These are phyloP conservation scores for Kazachstania bromeliacearum DNA, from an alignment of 805 yeast genomes.

Conservation along the genomic window DNA sequence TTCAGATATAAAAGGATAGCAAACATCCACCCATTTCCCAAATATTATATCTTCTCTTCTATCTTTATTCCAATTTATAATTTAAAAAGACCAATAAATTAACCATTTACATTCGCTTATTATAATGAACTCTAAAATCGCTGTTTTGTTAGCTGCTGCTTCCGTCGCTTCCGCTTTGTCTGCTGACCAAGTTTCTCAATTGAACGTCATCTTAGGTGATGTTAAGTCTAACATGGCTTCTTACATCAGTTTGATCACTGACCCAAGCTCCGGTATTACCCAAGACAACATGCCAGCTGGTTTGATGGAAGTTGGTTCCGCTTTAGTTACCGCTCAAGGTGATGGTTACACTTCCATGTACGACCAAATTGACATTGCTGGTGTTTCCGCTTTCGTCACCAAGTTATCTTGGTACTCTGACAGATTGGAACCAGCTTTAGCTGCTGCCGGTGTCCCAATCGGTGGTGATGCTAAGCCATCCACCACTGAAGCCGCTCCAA, in stretches of 20 bases:
- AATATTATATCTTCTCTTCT: neutral
- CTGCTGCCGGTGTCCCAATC: conserved; percentile 6
- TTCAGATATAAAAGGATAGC: too few species aligned
- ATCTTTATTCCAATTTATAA: neutral
- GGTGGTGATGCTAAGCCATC: conserved; percentile 1
- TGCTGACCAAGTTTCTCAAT: conserved; percentile 16
- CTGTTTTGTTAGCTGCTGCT: conserved; percentile 15
- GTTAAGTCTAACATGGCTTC: conserved; percentile 12
- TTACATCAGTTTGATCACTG: conserved; percentile 11
- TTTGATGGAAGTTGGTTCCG: conserved; percentile 17
- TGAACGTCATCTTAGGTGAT: conserved; percentile 16
- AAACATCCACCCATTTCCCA: neutral
- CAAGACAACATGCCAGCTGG: conserved; percentile 14
- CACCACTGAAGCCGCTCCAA: conserved; percentile 3
- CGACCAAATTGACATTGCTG: conserved; percentile 22
- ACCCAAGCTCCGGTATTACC: conserved; percentile 11
- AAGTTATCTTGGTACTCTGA: conserved; percentile 31
- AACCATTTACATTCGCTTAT: conserved; percentile 10
- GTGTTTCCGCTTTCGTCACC: conserved; percentile 22
- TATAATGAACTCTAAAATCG: conserved; percentile 12
- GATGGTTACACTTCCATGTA: conserved; percentile 28
- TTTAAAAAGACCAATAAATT: too few species aligned
- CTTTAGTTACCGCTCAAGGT: conserved; percentile 24
- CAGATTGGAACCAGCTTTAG: conserved; percentile 16
- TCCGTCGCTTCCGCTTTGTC: conserved; percentile 14